A percentile compares a stretch with the other conserved stretches of the same genome.
Evolutionary conservation across 768 basidiomycete species (phyloP).

Genomic region (Boletales sp.): DNA sequence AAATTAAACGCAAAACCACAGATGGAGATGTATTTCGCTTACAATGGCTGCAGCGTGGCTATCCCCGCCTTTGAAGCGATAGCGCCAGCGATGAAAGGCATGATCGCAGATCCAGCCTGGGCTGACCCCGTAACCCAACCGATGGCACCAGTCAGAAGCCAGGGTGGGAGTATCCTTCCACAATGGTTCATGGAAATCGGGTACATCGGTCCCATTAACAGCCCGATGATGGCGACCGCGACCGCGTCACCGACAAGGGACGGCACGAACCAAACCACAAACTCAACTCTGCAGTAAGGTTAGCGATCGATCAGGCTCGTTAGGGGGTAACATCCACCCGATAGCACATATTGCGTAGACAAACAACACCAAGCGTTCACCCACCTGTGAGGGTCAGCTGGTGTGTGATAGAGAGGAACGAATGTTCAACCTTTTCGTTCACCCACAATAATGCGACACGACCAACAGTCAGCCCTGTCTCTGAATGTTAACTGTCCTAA

Average conservation of each 20-base stretch:
- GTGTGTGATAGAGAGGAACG: background rate
- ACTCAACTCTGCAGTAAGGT: slow-evolving; percentile 44
- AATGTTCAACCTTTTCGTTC: slow-evolving; percentile 21
- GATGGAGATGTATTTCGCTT: slow-evolving; percentile 15
- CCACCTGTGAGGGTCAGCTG: slow-evolving; percentile 21
- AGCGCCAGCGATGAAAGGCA: slow-evolving; percentile 51
- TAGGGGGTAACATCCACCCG: slow-evolving; percentile 11
- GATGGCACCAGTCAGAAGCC: slow-evolving; percentile 36
- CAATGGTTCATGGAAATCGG: slow-evolving; percentile 46
- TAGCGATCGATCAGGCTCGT: background rate
- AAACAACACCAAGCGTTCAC: slow-evolving; percentile 28
- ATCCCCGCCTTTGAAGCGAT: slow-evolving; percentile 43
- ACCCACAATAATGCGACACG: slow-evolving; percentile 28
- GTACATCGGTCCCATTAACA: slow-evolving; percentile 74
- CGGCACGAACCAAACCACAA: slow-evolving; percentile 68
- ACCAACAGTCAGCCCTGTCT: slow-evolving; percentile 26
- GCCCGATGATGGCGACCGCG: slow-evolving; percentile 59
- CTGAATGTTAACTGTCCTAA: background rate
- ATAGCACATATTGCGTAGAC: slow-evolving; percentile 31
- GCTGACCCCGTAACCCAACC: slow-evolving; percentile 55
- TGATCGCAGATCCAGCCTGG: slow-evolving; percentile 45
- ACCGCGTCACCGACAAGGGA: slow-evolving; percentile 63
- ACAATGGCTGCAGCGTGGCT: slow-evolving; percentile 47
- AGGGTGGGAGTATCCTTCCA: slow-evolving; percentile 31
- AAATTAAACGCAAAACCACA: background rate